Conservation (phyloP, 2,329 filamentous ascomycete species). For the Cladorrhinum sp. region DNA sequence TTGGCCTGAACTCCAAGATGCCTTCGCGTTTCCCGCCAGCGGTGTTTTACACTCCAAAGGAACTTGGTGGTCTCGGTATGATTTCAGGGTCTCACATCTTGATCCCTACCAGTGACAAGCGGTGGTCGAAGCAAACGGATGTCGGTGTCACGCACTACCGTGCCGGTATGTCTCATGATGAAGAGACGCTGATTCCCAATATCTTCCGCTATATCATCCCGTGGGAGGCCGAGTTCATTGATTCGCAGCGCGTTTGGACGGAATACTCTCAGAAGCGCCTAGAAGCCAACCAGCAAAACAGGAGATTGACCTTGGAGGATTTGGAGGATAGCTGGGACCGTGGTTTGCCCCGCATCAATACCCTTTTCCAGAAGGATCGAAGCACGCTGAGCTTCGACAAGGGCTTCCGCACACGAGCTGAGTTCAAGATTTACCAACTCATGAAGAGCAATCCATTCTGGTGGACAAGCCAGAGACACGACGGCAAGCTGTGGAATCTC, state of each 20-base stretch:
- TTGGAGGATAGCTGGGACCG: constrained; percentile 98
- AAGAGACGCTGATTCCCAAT: constrained; percentile 96
- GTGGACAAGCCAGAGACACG: constrained; percentile 97
- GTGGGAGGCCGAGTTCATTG: constrained; percentile 98
- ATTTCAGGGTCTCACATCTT: constrained; percentile 98
- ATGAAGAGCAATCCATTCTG: constrained; percentile 99
- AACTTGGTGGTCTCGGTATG: constrained; percentile 95
- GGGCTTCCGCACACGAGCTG: constrained; percentile 89
- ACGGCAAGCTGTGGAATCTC: constrained; percentile 95
- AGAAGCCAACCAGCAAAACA: constrained; percentile 96
- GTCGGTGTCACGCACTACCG: constrained; percentile 96
- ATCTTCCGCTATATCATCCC: constrained; percentile 99
- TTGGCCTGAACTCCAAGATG: constrained; percentile 99
- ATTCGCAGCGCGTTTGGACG: constrained; percentile 98
- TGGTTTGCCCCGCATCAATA: constrained; percentile 96
- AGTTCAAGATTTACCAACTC: constrained; percentile 97
- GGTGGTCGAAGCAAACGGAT: constrained; percentile 98
- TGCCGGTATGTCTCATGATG: constrained; percentile 96
- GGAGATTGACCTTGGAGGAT: constrained; percentile 89
- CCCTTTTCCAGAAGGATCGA: constrained; percentile 95
- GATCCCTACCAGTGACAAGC: constrained; percentile 95
- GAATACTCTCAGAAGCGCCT: constrained; percentile 98
- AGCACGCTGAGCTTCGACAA: constrained; percentile 98
- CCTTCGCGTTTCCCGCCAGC: constrained; percentile 96
- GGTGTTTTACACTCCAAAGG: constrained; percentile 98